Evolutionary conservation across 1,284 basidiomycete species (phyloP), one percentile per base, ranked within the genome.

Genomic region (Fomitopsis pinicola): DNA sequence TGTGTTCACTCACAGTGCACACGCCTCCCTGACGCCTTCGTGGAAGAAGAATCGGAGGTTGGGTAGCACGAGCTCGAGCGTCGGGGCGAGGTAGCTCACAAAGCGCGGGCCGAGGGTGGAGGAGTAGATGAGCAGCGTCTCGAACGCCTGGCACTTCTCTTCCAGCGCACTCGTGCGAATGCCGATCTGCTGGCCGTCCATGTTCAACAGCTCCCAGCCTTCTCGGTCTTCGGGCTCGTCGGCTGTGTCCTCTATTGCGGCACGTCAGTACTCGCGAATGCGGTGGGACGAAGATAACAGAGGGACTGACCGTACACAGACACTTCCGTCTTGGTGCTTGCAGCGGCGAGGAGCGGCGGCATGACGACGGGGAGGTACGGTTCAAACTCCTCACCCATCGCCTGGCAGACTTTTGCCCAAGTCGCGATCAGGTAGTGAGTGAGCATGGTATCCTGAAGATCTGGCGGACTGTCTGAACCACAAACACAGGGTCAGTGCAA

Each of bases 141-240:
- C 89, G 66, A 94, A 93, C 2, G 92, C 92, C 67, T 92, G 88
- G 60, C 91, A 91, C 72, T 95, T 94, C 67, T 95, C 93, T 67
- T 93, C 91, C 65, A 94, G 86, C 3, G 86, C 86, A 0, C 89
- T 87, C 1, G 91, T 94, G 60, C 86, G 82, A 63, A 93, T 89
- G 1, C 87, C 88, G n/a, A 92, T 80, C 15, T 85, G 83, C 58
- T 86, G 86, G 0, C 90, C 91, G 58, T 91, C 89, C 78, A 92
- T 83, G 9, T 80, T 78, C 64, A 93, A 80, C 3, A 85, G 89
- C 68, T 92, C 89, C 86, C 88, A 92, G 14, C 89, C 90, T 42
- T 91, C 88, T 12, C 82, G 78, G 26, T 87, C 85, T 48, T 80
- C 79, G 1, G 71, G 69, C 10, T 76, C 76, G 28, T 54, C 52